Evolutionary conservation across 768 basidiomycete species (phyloP).

Genomic region (Rhodotorula diobovata): DNA sequence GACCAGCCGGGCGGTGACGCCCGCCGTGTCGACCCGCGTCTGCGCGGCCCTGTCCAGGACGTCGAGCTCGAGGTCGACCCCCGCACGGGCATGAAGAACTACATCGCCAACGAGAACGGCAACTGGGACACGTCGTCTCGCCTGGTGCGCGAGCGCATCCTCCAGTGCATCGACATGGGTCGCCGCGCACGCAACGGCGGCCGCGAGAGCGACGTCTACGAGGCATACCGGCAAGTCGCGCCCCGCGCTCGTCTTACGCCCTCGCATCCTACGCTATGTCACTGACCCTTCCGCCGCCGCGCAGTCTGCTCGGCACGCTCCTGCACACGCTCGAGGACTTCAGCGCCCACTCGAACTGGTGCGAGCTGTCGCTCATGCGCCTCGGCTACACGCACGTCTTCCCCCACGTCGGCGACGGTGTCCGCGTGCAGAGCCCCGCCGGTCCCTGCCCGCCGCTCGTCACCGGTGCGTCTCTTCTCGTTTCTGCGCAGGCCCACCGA

Average conservation of each 20-base stretch:
- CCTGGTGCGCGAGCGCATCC: constrained; percentile 66
- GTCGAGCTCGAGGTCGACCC: constrained; percentile 79
- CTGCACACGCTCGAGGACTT: constrained; percentile 63
- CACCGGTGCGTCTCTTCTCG: constrained; percentile 57
- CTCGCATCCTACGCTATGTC: no score
- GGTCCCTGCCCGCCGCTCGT: constrained; percentile 71
- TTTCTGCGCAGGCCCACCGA: background rate
- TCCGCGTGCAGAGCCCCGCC: constrained; percentile 66
- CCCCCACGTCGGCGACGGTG: constrained; percentile 75
- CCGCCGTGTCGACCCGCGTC: constrained; percentile 64
- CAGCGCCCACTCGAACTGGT: constrained; percentile 72
- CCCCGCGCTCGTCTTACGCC: no score
- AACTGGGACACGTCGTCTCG: constrained; percentile 88
- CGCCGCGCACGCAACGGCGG: constrained; percentile 55
- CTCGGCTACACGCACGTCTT: constrained; percentile 76
- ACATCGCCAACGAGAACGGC: constrained; percentile 68
- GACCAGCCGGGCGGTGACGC: constrained; percentile 59
- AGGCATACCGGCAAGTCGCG: constrained; percentile 64
- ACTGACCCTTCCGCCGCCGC: no score
- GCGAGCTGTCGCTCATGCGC: constrained; percentile 68
- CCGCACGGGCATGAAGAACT: constrained; percentile 88
- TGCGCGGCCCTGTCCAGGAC: constrained; percentile 79
- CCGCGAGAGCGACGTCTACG: constrained; percentile 55
- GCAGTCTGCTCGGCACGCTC: constrained; percentile 48
- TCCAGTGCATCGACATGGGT: constrained; percentile 73